Evolutionary conservation across 495 filamentous ascomycete species (phyloP).

Genomic region (Aeminium ludgeri): DNA sequence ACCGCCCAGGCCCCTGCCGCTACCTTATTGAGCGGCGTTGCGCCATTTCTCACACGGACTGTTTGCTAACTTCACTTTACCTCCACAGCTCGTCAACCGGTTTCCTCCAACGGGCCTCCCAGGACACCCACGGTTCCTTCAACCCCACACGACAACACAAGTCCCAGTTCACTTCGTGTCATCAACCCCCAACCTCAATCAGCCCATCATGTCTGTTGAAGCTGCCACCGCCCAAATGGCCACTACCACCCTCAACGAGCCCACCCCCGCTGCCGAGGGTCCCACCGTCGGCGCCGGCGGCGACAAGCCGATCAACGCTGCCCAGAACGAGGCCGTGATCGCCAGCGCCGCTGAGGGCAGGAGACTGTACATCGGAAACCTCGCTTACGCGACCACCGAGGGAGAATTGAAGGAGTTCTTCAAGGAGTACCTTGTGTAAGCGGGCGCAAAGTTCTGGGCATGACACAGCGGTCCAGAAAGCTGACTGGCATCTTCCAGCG

Average conservation of each 20-base stretch:
- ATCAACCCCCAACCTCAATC: slow-evolving; percentile 20
- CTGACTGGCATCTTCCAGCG: slow-evolving; percentile 35
- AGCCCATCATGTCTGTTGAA: slow-evolving; percentile 37
- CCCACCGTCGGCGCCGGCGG: slow-evolving; percentile 22
- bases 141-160: slow-evolving; percentile 21
- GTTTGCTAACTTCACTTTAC: background rate
- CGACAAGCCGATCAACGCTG: slow-evolving; percentile 33
- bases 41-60: no score
- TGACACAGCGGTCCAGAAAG: no score
- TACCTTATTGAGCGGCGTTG: no score
- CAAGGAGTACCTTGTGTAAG: slow-evolving; percentile 94
- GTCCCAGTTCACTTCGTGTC: slow-evolving; percentile 19
- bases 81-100: slow-evolving; percentile 20
- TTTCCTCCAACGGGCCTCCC: slow-evolving; percentile 21
- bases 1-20: no score
- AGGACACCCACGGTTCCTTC: slow-evolving; percentile 24
- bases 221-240: slow-evolving; percentile 74
- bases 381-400: slow-evolving; percentile 99
- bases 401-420: slow-evolving; percentile 99
- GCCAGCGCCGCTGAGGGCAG: slow-evolving; percentile 96
- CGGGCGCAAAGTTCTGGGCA: no score
- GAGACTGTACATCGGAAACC: slow-evolving; percentile 98
- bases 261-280: slow-evolving; percentile 19
- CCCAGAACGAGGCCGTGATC: slow-evolving; percentile 72
- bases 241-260: slow-evolving; percentile 48